These are phyloP conservation scores for Syzygium aqueum DNA, from an alignment of 345 rosid genomes.

Conservation along the genomic window DNA sequence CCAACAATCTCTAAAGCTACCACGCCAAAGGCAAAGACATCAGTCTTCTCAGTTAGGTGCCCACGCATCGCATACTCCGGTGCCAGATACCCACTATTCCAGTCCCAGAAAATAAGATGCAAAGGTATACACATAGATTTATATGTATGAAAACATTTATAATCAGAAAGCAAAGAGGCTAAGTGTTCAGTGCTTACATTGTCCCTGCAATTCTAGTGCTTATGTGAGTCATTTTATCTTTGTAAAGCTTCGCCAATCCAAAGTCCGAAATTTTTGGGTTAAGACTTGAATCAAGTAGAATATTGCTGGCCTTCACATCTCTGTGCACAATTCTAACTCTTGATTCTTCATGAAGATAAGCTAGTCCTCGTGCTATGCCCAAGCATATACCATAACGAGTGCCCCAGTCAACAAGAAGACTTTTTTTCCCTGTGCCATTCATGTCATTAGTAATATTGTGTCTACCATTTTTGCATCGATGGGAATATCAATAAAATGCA, in stretches of 20 bases:
- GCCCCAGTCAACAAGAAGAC: slow-evolving; percentile 29
- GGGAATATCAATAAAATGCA: too few species aligned
- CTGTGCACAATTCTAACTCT: slow-evolving; percentile 43
- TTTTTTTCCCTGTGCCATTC: slow-evolving; percentile 18
- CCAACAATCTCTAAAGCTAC: slow-evolving; percentile 54
- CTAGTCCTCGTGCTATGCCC: slow-evolving; percentile 47
- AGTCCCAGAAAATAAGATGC: neutral
- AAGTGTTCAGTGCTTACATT: slow-evolving; percentile 18
- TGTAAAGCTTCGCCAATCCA: slow-evolving; percentile 49
- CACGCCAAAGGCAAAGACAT: slow-evolving; percentile 59
- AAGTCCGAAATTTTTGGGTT: slow-evolving; percentile 50
- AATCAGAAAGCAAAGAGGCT: too few species aligned
- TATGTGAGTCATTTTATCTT: slow-evolving; percentile 40
- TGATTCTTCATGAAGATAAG: slow-evolving; percentile 52
- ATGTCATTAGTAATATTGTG: too few species aligned
- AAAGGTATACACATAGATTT: neutral
- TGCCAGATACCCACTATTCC: slow-evolving; percentile 44
- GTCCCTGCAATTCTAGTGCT: slow-evolving; percentile 55
- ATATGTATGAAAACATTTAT: neutral
- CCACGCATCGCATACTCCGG: slow-evolving; percentile 73
- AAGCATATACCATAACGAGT: slow-evolving; percentile 33
- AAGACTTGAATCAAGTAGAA: slow-evolving; percentile 37
- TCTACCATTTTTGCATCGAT: too few species aligned
- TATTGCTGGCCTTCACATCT: slow-evolving; percentile 44
- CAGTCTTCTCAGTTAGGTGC: slow-evolving; percentile 62